Evolutionary conservation across 352 stramenopile genomes (phyloP).

Genomic region (Globisporangium alternatum): DNA sequence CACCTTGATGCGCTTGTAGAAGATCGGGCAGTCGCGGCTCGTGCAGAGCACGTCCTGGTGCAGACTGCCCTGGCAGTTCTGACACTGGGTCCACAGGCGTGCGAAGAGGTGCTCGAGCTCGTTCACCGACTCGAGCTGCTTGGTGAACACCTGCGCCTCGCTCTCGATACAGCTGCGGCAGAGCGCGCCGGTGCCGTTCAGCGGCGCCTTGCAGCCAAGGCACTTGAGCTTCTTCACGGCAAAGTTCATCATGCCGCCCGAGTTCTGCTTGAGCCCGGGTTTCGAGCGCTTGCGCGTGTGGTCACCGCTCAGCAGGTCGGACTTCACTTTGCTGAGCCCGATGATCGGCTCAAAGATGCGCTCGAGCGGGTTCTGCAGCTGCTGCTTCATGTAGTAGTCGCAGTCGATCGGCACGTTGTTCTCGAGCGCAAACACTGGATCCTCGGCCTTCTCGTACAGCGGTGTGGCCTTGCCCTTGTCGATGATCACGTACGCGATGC

Average conservation of each 20-base stretch:
- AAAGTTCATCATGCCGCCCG: conserved; percentile 99
- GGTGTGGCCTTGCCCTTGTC: conserved; percentile 94
- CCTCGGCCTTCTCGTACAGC: conserved; percentile 98
- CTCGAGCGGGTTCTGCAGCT: conserved; percentile 97
- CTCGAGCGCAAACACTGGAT: conserved; percentile 98
- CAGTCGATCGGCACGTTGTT: conserved; percentile 99
- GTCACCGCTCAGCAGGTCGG: conserved; percentile 93
- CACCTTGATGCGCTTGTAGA: conserved; percentile 99
- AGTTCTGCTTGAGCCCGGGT: conserved; percentile 93
- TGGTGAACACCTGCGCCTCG: conserved; percentile 94
- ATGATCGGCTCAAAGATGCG: conserved; percentile 99
- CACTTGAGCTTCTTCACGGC: conserved; percentile 97
- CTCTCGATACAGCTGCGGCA: conserved; percentile 94
- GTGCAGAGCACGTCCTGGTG: conserved; percentile 96
- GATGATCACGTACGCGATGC: conserved; percentile 99
- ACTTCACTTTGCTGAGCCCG: conserved; percentile 90
- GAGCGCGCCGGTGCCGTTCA: conserved; percentile 87
- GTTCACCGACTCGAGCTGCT: conserved; percentile 92
- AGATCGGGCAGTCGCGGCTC: conserved; percentile 98
- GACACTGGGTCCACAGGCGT: conserved; percentile 97
- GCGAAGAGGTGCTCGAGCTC: conserved; percentile 94
- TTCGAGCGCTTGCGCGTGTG: conserved; percentile 98
- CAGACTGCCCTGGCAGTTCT: conserved; percentile 98
- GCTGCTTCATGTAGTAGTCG: conserved; percentile 99
- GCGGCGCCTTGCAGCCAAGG: conserved; percentile 95